Conservation (phyloP, 495 filamentous ascomycete species). For the Pseudomonodictys pantanalensis region DNA sequence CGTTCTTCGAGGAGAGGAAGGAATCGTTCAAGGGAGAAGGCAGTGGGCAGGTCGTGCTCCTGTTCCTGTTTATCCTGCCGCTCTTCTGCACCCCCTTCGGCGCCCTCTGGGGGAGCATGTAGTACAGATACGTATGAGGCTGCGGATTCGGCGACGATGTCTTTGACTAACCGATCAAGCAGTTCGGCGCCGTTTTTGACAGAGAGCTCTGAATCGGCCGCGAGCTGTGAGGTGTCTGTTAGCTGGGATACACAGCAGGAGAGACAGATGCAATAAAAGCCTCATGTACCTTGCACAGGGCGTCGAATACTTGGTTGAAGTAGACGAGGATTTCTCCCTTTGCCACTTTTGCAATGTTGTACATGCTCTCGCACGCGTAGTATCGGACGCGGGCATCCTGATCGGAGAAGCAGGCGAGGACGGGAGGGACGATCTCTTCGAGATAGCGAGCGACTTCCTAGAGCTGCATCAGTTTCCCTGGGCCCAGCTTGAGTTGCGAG, state of each 20-base stretch:
- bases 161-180: slow-evolving; percentile 92
- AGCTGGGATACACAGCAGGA: neutral
- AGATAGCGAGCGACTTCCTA: slow-evolving; percentile 85
- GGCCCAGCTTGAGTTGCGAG: neutral
- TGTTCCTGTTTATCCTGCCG: neutral
- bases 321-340: slow-evolving; percentile 95
- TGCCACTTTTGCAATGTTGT: slow-evolving; percentile 98
- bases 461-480: slow-evolving; percentile 10
- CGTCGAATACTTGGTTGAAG: slow-evolving; percentile 98
- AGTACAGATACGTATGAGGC: slow-evolving; percentile 91
- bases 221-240: slow-evolving; percentile 58
- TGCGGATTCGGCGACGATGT: slow-evolving; percentile 95
- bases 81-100: slow-evolving; percentile 51
- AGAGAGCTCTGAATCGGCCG: slow-evolving; percentile 91
- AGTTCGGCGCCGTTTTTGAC: slow-evolving; percentile 99
- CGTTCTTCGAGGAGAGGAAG: slow-evolving; percentile 90
- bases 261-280: neutral
- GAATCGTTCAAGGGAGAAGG: slow-evolving; percentile 88
- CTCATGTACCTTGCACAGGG: slow-evolving; percentile 83
- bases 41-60: slow-evolving; percentile 60
- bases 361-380: slow-evolving; percentile 99
- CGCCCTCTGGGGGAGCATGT: slow-evolving; percentile 54
- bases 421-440: slow-evolving; percentile 89
- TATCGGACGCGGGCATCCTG: slow-evolving; percentile 98
- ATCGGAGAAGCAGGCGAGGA: slow-evolving; percentile 97